Conservation (phyloP, 805 yeast species). For the Kodamaea jinghongensis region DNA sequence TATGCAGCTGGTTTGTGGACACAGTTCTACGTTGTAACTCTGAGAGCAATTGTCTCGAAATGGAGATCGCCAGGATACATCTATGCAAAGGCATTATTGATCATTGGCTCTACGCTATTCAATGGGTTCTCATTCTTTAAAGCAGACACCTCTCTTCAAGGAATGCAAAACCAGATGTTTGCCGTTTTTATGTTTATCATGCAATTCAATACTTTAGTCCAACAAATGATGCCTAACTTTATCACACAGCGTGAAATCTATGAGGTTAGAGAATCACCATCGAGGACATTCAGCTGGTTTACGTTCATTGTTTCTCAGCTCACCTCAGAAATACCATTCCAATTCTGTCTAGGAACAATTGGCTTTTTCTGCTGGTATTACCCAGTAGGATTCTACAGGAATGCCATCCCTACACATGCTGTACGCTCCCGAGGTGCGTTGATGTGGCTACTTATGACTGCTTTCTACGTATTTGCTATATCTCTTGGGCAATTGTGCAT, state of each 20-base stretch:
- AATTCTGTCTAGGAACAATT: slow-evolving; percentile 41
- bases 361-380: slow-evolving; percentile 54
- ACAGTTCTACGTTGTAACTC: slow-evolving; percentile 21
- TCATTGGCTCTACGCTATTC: slow-evolving; percentile 51
- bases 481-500: slow-evolving; percentile 31
- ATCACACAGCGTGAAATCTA: slow-evolving; percentile 42
- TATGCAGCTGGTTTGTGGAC: slow-evolving; percentile 26
- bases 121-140: slow-evolving; percentile 72
- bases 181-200: slow-evolving; percentile 46
- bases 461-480: slow-evolving; percentile 25
- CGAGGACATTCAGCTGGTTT: slow-evolving; percentile 44
- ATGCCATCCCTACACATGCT: slow-evolving; percentile 9
- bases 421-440: slow-evolving; percentile 10
- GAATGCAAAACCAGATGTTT: slow-evolving; percentile 64
- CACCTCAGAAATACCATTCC: slow-evolving; percentile 48
- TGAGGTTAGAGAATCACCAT: slow-evolving; percentile 46
- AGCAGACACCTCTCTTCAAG: slow-evolving; percentile 55
- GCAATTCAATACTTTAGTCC: slow-evolving; percentile 39
- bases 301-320: slow-evolving; percentile 40
- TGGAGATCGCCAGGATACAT: slow-evolving; percentile 66
- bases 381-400: slow-evolving; percentile 39
- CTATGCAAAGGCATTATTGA: slow-evolving; percentile 55
- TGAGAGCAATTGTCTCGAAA: slow-evolving; percentile 4
- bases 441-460: slow-evolving; percentile 16
- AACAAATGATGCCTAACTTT: slow-evolving; percentile 45